These are phyloP conservation scores for Tetrahymena thermophila DNA, from an alignment of 73 alveolate species.

Conservation along the genomic window DNA sequence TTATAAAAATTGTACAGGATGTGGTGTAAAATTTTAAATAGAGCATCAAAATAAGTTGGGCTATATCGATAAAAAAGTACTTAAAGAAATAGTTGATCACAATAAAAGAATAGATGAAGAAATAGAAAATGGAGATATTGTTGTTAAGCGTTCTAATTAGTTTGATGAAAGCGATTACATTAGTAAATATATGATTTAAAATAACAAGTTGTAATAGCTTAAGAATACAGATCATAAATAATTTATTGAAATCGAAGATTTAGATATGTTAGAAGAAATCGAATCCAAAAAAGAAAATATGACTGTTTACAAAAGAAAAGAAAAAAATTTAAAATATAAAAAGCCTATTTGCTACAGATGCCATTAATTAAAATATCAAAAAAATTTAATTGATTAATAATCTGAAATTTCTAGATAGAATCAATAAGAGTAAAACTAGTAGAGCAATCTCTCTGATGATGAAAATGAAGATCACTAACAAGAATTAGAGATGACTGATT, in stretches of 20 bases:
- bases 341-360: neutral
- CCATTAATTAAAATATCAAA: neutral
- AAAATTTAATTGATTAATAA: neutral
- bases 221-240: neutral
- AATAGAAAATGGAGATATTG: neutral
- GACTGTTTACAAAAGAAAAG: neutral
- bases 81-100: neutral
- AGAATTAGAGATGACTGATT: neutral
- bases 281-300: neutral
- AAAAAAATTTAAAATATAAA: neutral
- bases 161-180: neutral
- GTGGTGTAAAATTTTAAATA: neutral
- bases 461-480: neutral
- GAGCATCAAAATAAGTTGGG: neutral
- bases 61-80: neutral
- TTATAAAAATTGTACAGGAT: neutral
- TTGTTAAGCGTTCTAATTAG: neutral
- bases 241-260: neutral
- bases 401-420: neutral
- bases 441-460: neutral
- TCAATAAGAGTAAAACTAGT: neutral
- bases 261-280: neutral
- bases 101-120: neutral
- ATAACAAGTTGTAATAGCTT: neutral
- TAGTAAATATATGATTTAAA: neutral